Percentiles rank a stretch among this genome's conserved stretches.
Evolutionary conservation across 805 yeast species (phyloP).

Genomic region (Spathaspora gorwiae): DNA sequence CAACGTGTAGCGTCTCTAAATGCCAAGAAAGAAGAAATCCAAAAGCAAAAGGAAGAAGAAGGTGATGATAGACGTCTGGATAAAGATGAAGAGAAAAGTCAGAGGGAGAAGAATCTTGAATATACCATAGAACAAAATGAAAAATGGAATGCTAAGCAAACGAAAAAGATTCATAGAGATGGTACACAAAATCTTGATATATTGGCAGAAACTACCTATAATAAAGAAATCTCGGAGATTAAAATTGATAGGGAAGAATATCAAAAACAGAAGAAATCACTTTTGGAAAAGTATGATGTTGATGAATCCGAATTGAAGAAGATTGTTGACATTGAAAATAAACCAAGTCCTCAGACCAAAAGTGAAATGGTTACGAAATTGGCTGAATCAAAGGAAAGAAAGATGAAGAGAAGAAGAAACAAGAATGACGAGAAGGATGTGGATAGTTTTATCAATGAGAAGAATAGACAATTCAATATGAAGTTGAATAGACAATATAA

Average conservation of each 20-base stretch:
- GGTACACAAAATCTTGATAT: constrained; percentile 49
- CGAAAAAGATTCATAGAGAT: constrained; percentile 19
- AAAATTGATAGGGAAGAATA: constrained; percentile 40
- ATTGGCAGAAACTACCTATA: constrained; percentile 58
- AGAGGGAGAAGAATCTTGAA: constrained; percentile 4
- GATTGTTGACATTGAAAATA: constrained; percentile 20
- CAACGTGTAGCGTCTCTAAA: constrained; percentile 11
- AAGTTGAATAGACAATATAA: constrained; percentile 59
- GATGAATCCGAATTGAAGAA: constrained; percentile 10
- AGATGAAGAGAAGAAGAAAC: constrained; percentile 32
- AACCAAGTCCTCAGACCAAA: constrained; percentile 30
- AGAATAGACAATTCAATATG: constrained; percentile 68
- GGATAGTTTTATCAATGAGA: constrained; percentile 57
- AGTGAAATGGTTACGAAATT: constrained; percentile 27
- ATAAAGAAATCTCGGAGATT: constrained; percentile 44
- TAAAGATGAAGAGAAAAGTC: constrained; percentile 22
- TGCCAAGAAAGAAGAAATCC: constrained; percentile 8
- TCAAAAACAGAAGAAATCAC: constrained; percentile 27
- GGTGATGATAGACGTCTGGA: constrained; percentile 28
- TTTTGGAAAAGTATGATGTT: constrained; percentile 18
- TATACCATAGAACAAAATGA: constrained; percentile 59
- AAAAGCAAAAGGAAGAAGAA: constrained; percentile 32
- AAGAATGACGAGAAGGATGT: constrained; percentile 26
- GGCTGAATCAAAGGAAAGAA: constrained; percentile 32
- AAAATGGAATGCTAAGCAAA: constrained; percentile 49